Evolutionary conservation across 371 early-diverging fungal genomes (phyloP).

Genomic region (Parasitella parasitica): DNA sequence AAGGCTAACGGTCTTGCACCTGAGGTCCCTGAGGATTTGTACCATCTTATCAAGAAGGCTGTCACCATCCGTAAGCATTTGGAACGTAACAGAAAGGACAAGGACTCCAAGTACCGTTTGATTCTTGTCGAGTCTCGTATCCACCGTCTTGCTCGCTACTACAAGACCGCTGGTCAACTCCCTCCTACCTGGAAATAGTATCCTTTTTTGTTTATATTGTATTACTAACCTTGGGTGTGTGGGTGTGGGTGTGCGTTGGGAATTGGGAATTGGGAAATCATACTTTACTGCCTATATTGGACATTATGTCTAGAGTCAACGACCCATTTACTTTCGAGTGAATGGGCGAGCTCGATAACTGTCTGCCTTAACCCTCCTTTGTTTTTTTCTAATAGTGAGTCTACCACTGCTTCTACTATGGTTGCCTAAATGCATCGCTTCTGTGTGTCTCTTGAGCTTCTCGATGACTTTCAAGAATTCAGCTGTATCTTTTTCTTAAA

Average conservation of each 20-base stretch:
- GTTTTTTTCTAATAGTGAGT: conserved; percentile 44
- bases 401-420: conserved; percentile 47
- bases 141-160: conserved; percentile 99
- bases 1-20: conserved; percentile 85
- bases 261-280: background rate
- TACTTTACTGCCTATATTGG: conserved; percentile 24
- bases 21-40: conserved; percentile 99
- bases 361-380: conserved; percentile 41
- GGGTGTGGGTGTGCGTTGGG: background rate
- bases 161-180: conserved; percentile 97
- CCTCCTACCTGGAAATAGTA: conserved; percentile 98
- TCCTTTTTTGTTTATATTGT: conserved; percentile 36
- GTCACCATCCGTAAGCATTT: conserved; percentile 99
- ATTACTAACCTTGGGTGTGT: conserved; percentile 7
- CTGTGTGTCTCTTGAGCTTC: background rate
- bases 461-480: conserved; percentile 7
- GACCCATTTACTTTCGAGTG: background rate
- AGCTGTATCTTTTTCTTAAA: conserved; percentile 17
- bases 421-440: background rate
- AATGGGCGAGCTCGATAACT: conserved; percentile 34
- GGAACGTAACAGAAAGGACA: conserved; percentile 99
- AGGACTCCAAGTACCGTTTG: conserved; percentile 99
- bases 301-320: conserved; percentile 21
- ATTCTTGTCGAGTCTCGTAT: conserved; percentile 99
- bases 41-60: conserved; percentile 99